Evolutionary conservation across 805 yeast genomes (phyloP).

Genomic region (Starmerella cellae): DNA sequence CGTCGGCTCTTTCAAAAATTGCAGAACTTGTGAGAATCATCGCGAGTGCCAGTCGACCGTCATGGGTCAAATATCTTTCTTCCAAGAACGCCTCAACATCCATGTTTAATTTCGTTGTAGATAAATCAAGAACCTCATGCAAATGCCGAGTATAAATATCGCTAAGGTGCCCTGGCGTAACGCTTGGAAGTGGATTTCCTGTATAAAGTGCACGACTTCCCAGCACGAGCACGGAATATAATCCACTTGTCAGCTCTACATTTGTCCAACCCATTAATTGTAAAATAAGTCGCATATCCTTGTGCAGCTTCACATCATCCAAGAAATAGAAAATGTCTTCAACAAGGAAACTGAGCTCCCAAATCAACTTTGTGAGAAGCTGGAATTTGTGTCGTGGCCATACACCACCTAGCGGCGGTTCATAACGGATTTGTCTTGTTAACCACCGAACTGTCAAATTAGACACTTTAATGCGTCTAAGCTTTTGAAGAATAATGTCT

Average conservation of each 20-base stretch:
- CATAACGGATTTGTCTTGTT: conserved; percentile 17
- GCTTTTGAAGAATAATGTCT: conserved; percentile 15
- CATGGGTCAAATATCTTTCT: conserved; percentile 11
- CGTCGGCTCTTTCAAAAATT: conserved; percentile 25
- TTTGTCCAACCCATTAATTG: conserved; percentile 23
- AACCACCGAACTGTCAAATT: conserved; percentile 4
- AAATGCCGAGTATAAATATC: conserved; percentile 4
- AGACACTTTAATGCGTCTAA: conserved; percentile 12
- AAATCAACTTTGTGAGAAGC: conserved; percentile 18
- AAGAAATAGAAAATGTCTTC: conserved; percentile 17
- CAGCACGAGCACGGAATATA: conserved; percentile 24
- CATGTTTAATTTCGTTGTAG: neutral
- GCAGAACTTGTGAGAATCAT: conserved; percentile 18
- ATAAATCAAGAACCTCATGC: neutral
- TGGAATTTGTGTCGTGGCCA: conserved; percentile 26
- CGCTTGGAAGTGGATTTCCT: conserved; percentile 23
- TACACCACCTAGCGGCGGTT: conserved; percentile 25
- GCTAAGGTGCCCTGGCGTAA: conserved; percentile 23
- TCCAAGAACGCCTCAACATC: conserved; percentile 3
- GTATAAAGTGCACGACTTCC: conserved; percentile 20
- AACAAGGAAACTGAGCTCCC: conserved; percentile 21
- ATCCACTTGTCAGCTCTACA: conserved; percentile 20
- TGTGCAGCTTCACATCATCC: conserved; percentile 20
- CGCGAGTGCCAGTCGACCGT: conserved; percentile 21
- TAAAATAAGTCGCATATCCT: conserved; percentile 14